Evolutionary conservation across 371 early-diverging fungal species (phyloP).

Genomic region (Mucor circinelloides): DNA sequence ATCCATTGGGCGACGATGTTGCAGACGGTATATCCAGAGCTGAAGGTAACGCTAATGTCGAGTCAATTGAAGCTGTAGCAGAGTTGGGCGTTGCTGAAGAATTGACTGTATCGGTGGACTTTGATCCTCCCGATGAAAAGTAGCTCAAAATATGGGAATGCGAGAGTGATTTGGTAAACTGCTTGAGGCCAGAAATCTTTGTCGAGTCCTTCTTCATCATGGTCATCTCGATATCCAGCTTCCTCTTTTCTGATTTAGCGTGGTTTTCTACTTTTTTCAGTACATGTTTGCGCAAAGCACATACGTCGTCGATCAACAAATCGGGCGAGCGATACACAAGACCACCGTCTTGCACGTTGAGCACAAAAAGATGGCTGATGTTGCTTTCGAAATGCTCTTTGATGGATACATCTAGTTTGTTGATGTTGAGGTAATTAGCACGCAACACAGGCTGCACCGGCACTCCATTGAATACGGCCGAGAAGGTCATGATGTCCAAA

Average conservation of each 20-base stretch:
- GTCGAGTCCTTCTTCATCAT: background rate
- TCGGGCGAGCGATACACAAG: conserved; percentile 47
- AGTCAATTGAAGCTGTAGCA: conserved; percentile 4
- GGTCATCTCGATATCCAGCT: conserved; percentile 21
- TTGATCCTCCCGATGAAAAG: conserved; percentile 42
- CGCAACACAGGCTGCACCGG: conserved; percentile 47
- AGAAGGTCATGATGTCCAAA: conserved; percentile 40
- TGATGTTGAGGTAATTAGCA: conserved; percentile 29
- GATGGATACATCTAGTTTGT: conserved; percentile 27
- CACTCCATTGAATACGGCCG: conserved; percentile 46
- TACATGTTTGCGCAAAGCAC: conserved; percentile 35
- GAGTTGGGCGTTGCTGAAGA: background rate
- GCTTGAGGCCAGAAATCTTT: conserved; percentile 38
- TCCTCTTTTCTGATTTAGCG: conserved; percentile 23
- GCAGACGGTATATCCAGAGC: conserved; percentile 10
- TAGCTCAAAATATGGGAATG: conserved; percentile 55
- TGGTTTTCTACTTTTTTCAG: conserved; percentile 35
- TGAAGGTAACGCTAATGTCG: conserved; percentile 31
- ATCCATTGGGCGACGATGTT: background rate
- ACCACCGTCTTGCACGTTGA: conserved; percentile 29
- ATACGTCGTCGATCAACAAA: conserved; percentile 31
- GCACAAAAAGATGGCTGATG: conserved; percentile 49
- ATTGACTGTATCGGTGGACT: conserved; percentile 12
- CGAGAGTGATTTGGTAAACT: conserved; percentile 56
- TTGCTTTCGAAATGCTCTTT: conserved; percentile 22